Evolutionary conservation across 2,329 filamentous ascomycete genomes (phyloP).

Genomic region (Colletotrichum karsti): DNA sequence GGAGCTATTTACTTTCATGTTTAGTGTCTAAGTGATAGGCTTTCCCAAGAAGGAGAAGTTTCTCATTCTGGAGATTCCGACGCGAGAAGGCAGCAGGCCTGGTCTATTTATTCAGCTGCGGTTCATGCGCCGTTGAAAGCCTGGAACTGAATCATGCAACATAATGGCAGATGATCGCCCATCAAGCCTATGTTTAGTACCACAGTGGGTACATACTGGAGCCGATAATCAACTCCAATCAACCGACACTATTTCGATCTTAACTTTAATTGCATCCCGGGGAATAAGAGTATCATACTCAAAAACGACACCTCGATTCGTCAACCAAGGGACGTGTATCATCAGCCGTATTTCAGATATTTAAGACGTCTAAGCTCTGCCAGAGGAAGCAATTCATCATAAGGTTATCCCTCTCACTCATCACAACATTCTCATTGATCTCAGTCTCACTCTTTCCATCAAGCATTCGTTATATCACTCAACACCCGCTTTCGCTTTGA

Average conservation of each 20-base stretch:
- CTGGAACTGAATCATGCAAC: neutral
- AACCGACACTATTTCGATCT: neutral
- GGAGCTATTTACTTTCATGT: neutral
- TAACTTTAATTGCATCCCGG: neutral
- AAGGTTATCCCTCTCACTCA: neutral
- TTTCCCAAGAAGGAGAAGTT: neutral
- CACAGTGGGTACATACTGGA: neutral
- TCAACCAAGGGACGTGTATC: fast-evolving
- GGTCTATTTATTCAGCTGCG: neutral
- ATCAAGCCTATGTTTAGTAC: neutral
- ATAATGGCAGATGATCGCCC: neutral
- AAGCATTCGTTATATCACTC: fast-evolving
- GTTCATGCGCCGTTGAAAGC: neutral
- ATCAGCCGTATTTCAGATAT: neutral
- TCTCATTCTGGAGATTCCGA: neutral
- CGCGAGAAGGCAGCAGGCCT: neutral
- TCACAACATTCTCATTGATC: no score
- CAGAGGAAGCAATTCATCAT: neutral
- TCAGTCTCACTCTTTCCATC: neutral
- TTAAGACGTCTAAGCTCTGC: neutral
- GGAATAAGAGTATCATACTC: neutral
- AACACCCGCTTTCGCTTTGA: neutral
- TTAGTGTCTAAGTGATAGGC: neutral
- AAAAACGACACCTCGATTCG: neutral
- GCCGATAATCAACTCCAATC: neutral